Base-by-base conservation (phyloP, 1,284 basidiomycete species). In the Takashimella koratensis region DNA sequence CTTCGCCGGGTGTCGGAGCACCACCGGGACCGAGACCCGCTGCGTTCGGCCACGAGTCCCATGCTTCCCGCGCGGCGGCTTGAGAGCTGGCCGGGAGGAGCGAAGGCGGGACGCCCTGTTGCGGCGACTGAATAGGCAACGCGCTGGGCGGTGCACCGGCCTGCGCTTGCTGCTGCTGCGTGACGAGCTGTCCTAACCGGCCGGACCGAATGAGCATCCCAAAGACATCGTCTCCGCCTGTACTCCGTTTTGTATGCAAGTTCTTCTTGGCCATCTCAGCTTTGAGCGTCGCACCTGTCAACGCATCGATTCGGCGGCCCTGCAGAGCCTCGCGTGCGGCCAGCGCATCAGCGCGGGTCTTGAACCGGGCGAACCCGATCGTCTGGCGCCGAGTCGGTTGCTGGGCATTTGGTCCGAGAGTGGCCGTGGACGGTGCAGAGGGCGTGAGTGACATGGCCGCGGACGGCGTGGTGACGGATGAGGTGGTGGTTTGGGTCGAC, bases 191-290 rank as follows among this genome's bases (percentile, higher is more conserved):
- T 13, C 67, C 63, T 24, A 71, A 54, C 43, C 71, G 54, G 10
- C 73, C 73, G 10, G 62, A 65, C 45, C 71, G 56, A 24, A 73
- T 51, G 22, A 68, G 65, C 56, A 63, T 64, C 47, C 60, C 73
- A 47, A 70, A 71, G 54, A 71, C 58, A 64, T 77, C 76, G 27
- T 77, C 76, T 13, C 78, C 73, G 1, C 76, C 70, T 11, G 83
- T 83, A n/a, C 87, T 87, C 41, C 90, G 81, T 77, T 93, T 94
- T 21, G 92, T 96, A 72, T 98, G 95, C 44, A 98, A 75, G 70
- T 98, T 98, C 83, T 98, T 98, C 84, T 98, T 98, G 39, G 95
- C 95, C 91, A 98, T 97, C 78, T 98, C 96, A 16, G 95, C 95
- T 75, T 98, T 98, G 49, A 98, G 77, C 1, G 95, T 87, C 5